Evolutionary conservation across 139 green algal species (phyloP).

Genomic region (Nannochloris sp.): DNA sequence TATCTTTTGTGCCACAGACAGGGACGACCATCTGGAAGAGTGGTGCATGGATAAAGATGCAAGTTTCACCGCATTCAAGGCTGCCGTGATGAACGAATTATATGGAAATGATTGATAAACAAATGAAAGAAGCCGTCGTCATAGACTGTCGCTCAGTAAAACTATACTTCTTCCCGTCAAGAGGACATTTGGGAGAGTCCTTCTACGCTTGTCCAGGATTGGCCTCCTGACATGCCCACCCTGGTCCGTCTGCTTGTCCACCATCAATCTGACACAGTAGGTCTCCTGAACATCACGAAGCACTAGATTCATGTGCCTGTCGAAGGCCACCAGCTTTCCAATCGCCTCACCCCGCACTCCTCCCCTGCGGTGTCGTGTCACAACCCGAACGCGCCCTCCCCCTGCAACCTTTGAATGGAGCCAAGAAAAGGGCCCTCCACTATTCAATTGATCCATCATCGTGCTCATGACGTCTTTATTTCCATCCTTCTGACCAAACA

Average conservation of each 20-base stretch:
- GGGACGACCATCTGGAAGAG: not conserved
- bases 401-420: slow-evolving; percentile 20
- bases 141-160: slow-evolving; percentile 17
- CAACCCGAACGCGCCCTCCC: slow-evolving; percentile 35
- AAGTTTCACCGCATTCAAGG: too few relatives aligned
- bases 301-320: slow-evolving; percentile 66
- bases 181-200: slow-evolving; percentile 51
- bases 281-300: slow-evolving; percentile 56
- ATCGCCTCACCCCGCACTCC: slow-evolving; percentile 46
- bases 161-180: slow-evolving; percentile 59
- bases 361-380: slow-evolving; percentile 46
- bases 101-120: not conserved
- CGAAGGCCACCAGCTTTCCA: slow-evolving; percentile 50
- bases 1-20: not conserved
- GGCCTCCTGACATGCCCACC: slow-evolving; percentile 20
- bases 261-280: slow-evolving; percentile 53
- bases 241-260: slow-evolving; percentile 12
- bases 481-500: not conserved
- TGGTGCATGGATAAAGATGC: too few relatives aligned
- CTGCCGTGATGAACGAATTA: too few relatives aligned
- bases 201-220: slow-evolving; percentile 47
- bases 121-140: not conserved
- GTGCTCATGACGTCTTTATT: slow-evolving; percentile 2
- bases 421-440: slow-evolving; percentile 33
- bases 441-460: slow-evolving; percentile 18